Conservation (phyloP, 163 green algal genomes). For the Scenedesmus sp. region DNA sequence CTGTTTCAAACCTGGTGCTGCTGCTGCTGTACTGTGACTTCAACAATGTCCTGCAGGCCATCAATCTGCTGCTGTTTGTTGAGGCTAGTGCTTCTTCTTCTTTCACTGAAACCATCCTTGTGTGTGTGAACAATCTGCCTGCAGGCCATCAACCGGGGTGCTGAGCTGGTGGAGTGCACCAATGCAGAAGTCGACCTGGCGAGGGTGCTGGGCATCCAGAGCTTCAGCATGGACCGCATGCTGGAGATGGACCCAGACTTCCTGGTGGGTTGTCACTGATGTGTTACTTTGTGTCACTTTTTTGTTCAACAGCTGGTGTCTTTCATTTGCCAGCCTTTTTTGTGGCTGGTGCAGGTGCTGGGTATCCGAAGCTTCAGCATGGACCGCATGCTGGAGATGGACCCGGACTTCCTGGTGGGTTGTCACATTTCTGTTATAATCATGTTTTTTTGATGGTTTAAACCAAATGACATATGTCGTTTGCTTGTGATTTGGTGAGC, state of each 20-base stretch:
- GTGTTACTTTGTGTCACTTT: not conserved
- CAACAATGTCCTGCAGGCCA: not conserved
- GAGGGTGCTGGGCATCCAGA: constrained; percentile 67
- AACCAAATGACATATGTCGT: not conserved
- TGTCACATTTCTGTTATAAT: not conserved
- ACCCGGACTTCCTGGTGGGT: constrained; percentile 78
- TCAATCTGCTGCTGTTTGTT: not conserved
- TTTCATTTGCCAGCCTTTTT: not conserved
- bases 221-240: constrained; percentile 77
- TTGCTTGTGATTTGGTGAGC: not conserved
- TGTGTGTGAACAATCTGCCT: no score
- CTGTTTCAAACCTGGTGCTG: not conserved
- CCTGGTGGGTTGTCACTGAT: constrained; percentile 57
- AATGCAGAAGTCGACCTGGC: constrained; percentile 67
- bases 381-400: constrained; percentile 72
- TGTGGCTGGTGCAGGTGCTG: not conserved
- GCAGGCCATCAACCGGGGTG: constrained; percentile 70
- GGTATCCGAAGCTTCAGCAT: constrained; percentile 74
- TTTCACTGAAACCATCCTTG: not conserved
- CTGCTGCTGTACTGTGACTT: not conserved
- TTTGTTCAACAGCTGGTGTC: no score
- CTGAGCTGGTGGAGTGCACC: constrained; percentile 66
- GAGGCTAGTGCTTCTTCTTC: not conserved
- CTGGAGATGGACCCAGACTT: constrained; percentile 83
- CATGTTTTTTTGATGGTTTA: no score